Conservation (phyloP, 139 green algal genomes). For the Chlamydomonas sp. region DNA sequence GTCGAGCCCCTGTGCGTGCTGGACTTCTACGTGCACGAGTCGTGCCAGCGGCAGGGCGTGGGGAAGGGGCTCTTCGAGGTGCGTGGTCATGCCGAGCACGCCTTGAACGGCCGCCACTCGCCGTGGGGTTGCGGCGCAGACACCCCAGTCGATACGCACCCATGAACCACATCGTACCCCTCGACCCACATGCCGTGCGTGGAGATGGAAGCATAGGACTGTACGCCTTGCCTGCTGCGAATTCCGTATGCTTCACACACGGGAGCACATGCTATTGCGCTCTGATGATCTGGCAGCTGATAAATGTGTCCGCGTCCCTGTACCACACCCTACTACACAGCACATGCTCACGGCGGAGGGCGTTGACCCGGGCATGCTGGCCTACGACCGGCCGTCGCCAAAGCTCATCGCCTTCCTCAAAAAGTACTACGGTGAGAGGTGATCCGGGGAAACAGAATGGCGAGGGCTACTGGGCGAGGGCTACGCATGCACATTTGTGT, state of each 20-base stretch:
- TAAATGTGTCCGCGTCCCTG: neutral
- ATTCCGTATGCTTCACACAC: neutral
- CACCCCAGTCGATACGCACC: no score
- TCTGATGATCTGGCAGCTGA: conserved; percentile 1
- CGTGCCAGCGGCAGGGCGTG: conserved; percentile 74
- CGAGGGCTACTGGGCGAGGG: no score
- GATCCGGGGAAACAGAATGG: neutral
- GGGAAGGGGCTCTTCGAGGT: conserved; percentile 77
- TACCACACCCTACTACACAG: conserved; percentile 23
- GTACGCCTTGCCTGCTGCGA: neutral
- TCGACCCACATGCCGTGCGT: no score
- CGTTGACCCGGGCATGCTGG: conserved; percentile 51
- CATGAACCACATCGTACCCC: no score
- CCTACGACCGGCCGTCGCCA: conserved; percentile 78
- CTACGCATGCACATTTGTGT: neutral
- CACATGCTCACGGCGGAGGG: conserved; percentile 56
- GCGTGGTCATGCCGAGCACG: neutral
- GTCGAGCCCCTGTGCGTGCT: conserved; percentile 76
- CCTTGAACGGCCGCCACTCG: neutral
- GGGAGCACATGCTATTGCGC: neutral
- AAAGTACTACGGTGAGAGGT: conserved; percentile 71
- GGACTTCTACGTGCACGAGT: conserved; percentile 90
- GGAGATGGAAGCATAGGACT: no score
- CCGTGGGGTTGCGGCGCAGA: neutral
- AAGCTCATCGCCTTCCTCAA: conserved; percentile 79